A percentile compares a stretch with the other conserved stretches of the same genome.
These are phyloP conservation scores for Filosporella fistucella DNA, from an alignment of 495 filamentous ascomycete species.

Conservation along the genomic window DNA sequence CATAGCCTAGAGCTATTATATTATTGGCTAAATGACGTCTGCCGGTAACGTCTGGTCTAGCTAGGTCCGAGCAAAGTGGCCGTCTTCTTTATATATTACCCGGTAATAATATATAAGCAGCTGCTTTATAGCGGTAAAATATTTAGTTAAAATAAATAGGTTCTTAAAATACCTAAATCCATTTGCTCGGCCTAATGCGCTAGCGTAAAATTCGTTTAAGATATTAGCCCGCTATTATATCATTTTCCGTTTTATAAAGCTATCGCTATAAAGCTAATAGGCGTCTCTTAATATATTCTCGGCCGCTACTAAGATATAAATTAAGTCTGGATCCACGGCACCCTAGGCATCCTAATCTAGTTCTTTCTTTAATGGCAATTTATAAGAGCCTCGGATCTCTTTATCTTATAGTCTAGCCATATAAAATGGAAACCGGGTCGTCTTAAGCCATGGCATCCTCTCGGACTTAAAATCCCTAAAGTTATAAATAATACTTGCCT, in stretches of 20 bases:
- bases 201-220: conserved; percentile 3
- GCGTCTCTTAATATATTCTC: conserved; percentile 6
- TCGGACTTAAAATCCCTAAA: conserved; percentile 8
- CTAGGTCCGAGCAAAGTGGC: no score
- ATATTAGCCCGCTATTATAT: conserved; percentile 5
- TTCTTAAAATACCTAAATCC: conserved; percentile 4
- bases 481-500: conserved; percentile 8
- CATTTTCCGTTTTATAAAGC: conserved; percentile 6
- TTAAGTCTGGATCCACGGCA: not conserved
- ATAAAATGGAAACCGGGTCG: conserved; percentile 4
- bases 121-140: no score
- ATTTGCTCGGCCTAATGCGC: not conserved
- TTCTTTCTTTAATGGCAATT: conserved; percentile 2
- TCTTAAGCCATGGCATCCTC: conserved; percentile 7
- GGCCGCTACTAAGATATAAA: conserved; percentile 4
- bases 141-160: no score
- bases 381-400: conserved; percentile 5
- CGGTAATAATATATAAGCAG: no score
- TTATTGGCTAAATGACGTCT: no score
- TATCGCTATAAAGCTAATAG: conserved; percentile 9
- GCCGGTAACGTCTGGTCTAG: no score
- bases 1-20: no score
- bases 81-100: no score
- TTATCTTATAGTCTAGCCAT: conserved; percentile 4
- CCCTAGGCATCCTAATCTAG: conserved; percentile 1